phyloP scores from a whole-genome alignment of 768 basidiomycete genomes.

The Rhodosporidiobolus sp. region DNA sequence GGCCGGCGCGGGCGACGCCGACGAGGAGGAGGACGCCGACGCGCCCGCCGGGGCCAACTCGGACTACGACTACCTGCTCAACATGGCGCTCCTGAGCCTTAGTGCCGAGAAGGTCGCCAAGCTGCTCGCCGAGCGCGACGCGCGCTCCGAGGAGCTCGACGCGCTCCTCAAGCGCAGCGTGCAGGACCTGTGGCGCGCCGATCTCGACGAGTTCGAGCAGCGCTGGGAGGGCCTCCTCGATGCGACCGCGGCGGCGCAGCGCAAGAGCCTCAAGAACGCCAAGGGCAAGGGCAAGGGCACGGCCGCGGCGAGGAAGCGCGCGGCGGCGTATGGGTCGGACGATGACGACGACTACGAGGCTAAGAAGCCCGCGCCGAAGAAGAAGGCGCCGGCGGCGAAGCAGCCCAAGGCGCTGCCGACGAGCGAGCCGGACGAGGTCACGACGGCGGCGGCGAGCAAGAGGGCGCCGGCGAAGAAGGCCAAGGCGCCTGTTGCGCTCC shows the following conservation, averaged over 20 bases:
- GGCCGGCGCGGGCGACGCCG: conserved; percentile 57
- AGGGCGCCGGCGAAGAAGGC: conserved; percentile 13
- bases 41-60: conserved; percentile 52
- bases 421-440: conserved; percentile 53
- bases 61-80: conserved; percentile 89
- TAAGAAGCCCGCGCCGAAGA: conserved; percentile 43
- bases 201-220: conserved; percentile 75
- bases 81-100: conserved; percentile 93
- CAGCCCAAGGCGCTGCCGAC: conserved; percentile 35
- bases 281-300: conserved; percentile 31
- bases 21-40: conserved; percentile 56
- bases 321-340: conserved; percentile 17
- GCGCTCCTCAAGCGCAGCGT: conserved; percentile 72
- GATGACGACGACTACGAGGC: conserved; percentile 30
- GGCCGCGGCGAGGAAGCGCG: conserved; percentile 13
- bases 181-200: conserved; percentile 80
- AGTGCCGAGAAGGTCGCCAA: conserved; percentile 92
- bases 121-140: conserved; percentile 70
- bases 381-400: conserved; percentile 5
- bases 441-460: not conserved
- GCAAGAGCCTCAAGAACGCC: conserved; percentile 10
- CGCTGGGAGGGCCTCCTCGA: conserved; percentile 59
- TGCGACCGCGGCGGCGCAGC: not conserved
- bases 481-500: conserved; percentile 23
- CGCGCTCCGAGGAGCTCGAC: conserved; percentile 78